Conservation (phyloP, 495 filamentous ascomycete genomes). For the Venustampulla echinocandica region DNA sequence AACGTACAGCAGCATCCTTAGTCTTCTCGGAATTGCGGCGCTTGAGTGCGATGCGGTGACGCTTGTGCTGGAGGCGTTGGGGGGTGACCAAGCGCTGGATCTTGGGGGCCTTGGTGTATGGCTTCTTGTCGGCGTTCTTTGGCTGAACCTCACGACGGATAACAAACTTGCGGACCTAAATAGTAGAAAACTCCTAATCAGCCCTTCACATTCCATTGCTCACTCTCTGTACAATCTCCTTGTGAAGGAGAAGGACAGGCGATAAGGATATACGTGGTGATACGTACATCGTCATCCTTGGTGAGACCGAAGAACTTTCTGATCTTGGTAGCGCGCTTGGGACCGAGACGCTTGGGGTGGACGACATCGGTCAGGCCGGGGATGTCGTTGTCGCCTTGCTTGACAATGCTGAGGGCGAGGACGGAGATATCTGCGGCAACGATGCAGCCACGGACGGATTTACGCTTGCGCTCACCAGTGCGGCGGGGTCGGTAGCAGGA, state of each 20-base stretch:
- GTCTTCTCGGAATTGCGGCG: conserved; percentile 86
- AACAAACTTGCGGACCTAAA: conserved; percentile 91
- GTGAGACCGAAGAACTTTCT: conserved; percentile 94
- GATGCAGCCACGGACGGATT: conserved; percentile 96
- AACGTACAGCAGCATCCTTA: conserved; percentile 96
- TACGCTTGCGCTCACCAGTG: conserved; percentile 96
- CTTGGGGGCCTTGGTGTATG: conserved; percentile 98
- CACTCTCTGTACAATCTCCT: conserved; percentile 23
- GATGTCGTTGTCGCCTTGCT: conserved; percentile 90
- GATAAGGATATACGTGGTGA: conserved; percentile 41
- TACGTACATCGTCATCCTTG: conserved; percentile 99
- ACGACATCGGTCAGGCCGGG: conserved; percentile 94
- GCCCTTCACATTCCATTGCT: conserved; percentile 12
- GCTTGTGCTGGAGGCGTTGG: conserved; percentile 99
- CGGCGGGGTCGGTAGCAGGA: conserved; percentile 97
- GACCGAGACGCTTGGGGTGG: conserved; percentile 94
- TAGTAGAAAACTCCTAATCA: conserved; percentile 3
- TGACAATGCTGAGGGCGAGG: conserved; percentile 86
- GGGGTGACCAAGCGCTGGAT: conserved; percentile 99
- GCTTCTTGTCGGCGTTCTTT: conserved; percentile 90
- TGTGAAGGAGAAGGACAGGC: conserved; percentile 35
- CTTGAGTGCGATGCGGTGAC: conserved; percentile 94
- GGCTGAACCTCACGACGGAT: conserved; percentile 94
- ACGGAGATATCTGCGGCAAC: conserved; percentile 91
- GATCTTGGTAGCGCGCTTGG: conserved; percentile 99